Base-by-base conservation (phyloP, 2,329 filamentous ascomycete genomes). In the Diaporthe destruens region DNA sequence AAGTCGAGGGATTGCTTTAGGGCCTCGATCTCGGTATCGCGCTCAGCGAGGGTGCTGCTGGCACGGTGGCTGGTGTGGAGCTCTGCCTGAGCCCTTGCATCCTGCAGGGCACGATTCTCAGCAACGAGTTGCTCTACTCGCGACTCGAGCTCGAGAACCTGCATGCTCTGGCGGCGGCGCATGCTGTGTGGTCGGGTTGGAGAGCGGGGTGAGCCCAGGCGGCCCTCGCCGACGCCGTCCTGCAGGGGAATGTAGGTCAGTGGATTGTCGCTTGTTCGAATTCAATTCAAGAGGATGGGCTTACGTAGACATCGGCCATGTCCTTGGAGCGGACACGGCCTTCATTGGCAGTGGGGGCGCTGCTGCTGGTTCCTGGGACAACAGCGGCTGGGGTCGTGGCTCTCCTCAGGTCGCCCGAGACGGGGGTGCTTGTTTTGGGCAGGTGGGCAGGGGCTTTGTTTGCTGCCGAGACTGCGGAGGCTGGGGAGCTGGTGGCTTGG, bases 101-200 rank as follows among this genome's bases (percentile, higher is more conserved):
- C 92, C 77, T 90, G 87, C 36, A 99, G 90, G 75, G 90, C 85
- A 71, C 92, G 91, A 80, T 98, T 98, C 81, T 99, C 96, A 29
- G 92, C 91, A 53, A 93, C 86, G 76, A 99, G 87, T 82, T 96
- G 92, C 77, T 98, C 94, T 78, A 99, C 89, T 79, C 89, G 91
- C 74, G 90, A 87, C 85, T 98, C 95, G 80, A 99, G 91, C 79
- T 99, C 96, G 74, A 98, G 91, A 70, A 96, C 91, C 84, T 98
- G 96, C 92, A 98, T 96, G 87, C 96, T 98, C 84, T 98, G 96
- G 80, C 96, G 94, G 81, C 96, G 95, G 78, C 96, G 95, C 89
- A 99, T 93, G 86, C 95, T 98, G 80, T 95, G 94, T 78, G 96
- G 95, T 83, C 96, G 92, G 77, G 94, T 97, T 71, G 96, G 96